Base-by-base conservation (phyloP, 75 land plant species). In the Adiantum capillusveneris region DNA sequence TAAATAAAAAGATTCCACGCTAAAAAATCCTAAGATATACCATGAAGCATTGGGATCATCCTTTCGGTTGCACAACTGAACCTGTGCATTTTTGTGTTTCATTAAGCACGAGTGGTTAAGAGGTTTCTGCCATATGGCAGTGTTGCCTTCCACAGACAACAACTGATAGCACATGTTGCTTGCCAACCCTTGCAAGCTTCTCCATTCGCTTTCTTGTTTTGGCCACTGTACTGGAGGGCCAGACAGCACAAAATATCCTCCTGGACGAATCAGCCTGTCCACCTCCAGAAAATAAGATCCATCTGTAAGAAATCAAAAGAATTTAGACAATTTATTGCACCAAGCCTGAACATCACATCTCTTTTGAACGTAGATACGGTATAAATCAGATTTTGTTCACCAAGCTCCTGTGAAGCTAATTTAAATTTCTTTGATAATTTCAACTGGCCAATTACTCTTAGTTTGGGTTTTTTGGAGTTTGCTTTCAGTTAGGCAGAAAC, bases 161-260 rank as follows among this genome's bases (percentile, higher is more conserved):
- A 77, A 22, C 56, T 81, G 74, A 58, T 87, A 91, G 62, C 97
- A 91, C 71, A 91, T 75, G 19, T 68, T 59, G 25, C 59, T 81
- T 14, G 81, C 81, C 18, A 88, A 65, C 26, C 65, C 69, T 76
- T 87, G 88, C 25, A 91, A 80, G 50, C 78, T 81, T 24, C 74
- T 79, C 83, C 93, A 91, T 66, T 91, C 93, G 22, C 76, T 81
- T 27, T 91, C 97, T 67, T 84, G 85, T 30, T 82, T 82, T 53
- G 70, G 56, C 84, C 86, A 87, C 48, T 71, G 76, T 22, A 91
- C 93, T 44, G 97, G 97, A 36, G 97, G 97, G 19, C 97, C 97
- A 65, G 97, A 91, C 20, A 91, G 68, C 7, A 91, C 88, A 44
- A 91, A 62, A 62, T 79, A 91, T 3, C 94, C 93, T n/a, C 97